Percentiles rank a stretch among this genome's conserved stretches.
Conservation (phyloP, 2,329 filamentous ascomycete genomes). For the Zymoseptoria passerinii region DNA sequence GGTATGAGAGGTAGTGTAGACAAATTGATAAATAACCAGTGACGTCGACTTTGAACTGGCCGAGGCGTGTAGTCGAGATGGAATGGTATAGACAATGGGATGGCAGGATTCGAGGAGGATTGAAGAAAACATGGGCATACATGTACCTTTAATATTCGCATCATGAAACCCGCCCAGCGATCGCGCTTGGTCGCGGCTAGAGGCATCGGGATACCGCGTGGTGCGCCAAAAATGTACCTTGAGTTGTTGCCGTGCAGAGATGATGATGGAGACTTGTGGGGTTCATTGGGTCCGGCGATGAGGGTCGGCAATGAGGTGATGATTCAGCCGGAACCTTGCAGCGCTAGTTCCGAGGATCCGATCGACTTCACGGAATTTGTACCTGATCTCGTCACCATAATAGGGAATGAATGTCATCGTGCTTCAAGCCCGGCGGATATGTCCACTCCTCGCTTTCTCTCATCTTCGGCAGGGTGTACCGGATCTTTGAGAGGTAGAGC, state of each 20-base stretch:
- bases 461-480: background rate
- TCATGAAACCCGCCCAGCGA: conserved; percentile 2
- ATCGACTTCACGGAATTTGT: background rate
- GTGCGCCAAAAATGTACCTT: background rate
- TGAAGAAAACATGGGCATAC: background rate
- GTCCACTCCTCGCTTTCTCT: background rate
- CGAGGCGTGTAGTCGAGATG: background rate
- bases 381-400: background rate
- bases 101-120: background rate
- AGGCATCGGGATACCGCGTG: background rate
- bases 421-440: background rate
- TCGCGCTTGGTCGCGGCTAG: conserved; percentile 14
- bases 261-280: background rate
- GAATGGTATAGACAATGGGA: background rate
- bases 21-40: background rate
- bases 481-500: background rate
- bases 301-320: background rate
- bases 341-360: background rate
- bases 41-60: background rate
- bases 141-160: conserved; percentile 11
- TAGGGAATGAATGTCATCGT: background rate
- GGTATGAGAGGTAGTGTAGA: background rate
- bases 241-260: background rate
- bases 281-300: background rate
- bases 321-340: background rate